A percentile compares a stretch with the other conserved stretches of the same genome.
These are phyloP conservation scores for Betula pendula DNA, from an alignment of 306 rosid genomes.

Conservation along the genomic window DNA sequence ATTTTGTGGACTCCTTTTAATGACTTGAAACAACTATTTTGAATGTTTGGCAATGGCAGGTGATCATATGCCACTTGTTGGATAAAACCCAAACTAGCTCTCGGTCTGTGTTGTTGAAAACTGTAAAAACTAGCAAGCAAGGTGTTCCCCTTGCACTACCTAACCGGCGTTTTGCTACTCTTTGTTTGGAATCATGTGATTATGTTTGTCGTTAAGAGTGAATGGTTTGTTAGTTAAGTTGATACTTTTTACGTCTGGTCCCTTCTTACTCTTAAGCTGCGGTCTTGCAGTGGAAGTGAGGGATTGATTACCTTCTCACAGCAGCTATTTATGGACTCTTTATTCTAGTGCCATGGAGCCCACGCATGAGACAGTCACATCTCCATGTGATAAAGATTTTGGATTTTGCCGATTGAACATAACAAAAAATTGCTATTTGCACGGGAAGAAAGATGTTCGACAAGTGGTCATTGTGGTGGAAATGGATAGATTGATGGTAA, in stretches of 20 bases:
- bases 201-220: neutral
- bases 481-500: no score
- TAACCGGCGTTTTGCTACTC: neutral
- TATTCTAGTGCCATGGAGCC: no score
- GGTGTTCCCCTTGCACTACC: conserved; percentile 6
- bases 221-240: neutral
- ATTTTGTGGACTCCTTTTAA: conserved; percentile 14
- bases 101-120: neutral
- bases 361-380: no score
- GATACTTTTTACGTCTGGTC: neutral
- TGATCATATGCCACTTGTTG: conserved; percentile 8
- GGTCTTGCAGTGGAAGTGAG: neutral
- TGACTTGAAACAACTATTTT: conserved; percentile 9
- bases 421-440: no score
- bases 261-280: neutral
- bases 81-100: conserved; percentile 4
- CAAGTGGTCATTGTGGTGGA: no score
- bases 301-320: neutral
- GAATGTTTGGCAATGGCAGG: conserved; percentile 5
- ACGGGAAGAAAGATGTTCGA: no score
- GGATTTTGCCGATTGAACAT: no score
- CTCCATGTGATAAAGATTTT: no score
- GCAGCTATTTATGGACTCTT: neutral
- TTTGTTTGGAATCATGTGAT: neutral
- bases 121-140: neutral